A percentile compares a stretch with the other conserved stretches of the same genome.
These are phyloP conservation scores for Naumovozyma baii DNA, from an alignment of 805 yeast genomes.

Conservation along the genomic window DNA sequence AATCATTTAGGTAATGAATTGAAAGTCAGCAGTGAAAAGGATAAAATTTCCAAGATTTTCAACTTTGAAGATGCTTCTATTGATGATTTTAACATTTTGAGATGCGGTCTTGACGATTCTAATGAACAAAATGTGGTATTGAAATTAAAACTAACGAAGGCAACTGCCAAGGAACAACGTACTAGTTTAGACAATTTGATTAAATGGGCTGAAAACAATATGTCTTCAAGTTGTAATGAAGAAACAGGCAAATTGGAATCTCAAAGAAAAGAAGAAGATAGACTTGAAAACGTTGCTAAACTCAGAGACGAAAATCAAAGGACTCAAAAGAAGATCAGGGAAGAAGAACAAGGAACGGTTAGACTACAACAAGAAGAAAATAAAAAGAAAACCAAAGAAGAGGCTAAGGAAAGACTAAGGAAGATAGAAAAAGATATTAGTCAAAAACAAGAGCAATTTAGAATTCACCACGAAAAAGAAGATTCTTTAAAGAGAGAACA, in stretches of 20 bases:
- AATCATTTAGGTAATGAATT: constrained; percentile 20
- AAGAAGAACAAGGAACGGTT: too few species aligned
- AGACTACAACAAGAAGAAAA: constrained; percentile 2
- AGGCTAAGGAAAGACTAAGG: neutral
- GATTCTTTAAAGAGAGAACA: constrained; percentile 5
- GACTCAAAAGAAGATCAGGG: too few species aligned
- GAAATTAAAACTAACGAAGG: constrained; percentile 5
- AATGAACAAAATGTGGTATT: constrained; percentile 11
- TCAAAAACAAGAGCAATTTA: neutral
- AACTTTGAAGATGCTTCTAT: constrained; percentile 13
- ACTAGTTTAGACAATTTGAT: constrained; percentile 6
- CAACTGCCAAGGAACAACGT: constrained; percentile 1
- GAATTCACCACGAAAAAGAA: constrained; percentile 7
- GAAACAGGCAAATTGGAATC: neutral
- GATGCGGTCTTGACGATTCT: constrained; percentile 18
- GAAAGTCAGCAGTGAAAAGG: constrained; percentile 14
- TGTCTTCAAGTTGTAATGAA: neutral
- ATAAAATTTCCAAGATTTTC: constrained; percentile 14
- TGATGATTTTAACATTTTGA: constrained; percentile 17
- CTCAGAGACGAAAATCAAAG: too few species aligned
- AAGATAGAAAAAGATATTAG: neutral
- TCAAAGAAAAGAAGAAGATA: constrained; percentile 2
- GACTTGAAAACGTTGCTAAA: too few species aligned
- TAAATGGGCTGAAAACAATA: constrained; percentile 9
- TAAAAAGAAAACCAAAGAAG: constrained; percentile 7